phyloP scores from a whole-genome alignment of 176 grass and related monocot genomes.

The Poa pratensis region DNA sequence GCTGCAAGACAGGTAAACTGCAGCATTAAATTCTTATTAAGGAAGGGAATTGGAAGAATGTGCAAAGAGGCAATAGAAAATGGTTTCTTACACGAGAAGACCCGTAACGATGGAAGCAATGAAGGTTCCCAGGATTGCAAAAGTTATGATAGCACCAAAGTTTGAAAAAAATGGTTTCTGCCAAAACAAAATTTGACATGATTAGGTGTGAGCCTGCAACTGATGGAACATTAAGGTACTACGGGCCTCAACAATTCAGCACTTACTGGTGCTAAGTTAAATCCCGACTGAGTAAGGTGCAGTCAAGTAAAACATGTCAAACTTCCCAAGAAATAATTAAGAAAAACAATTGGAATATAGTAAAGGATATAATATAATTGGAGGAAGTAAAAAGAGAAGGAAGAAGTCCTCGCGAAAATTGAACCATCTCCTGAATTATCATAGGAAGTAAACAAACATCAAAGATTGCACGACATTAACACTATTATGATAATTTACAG shows the following conservation, averaged over 20 bases:
- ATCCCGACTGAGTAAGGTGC: slow-evolving; percentile 78
- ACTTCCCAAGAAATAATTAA: slow-evolving; percentile 26
- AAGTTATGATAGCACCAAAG: slow-evolving; percentile 93
- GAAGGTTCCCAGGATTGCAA: slow-evolving; percentile 91
- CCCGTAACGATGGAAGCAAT: slow-evolving; percentile 85
- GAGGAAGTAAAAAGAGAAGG: slow-evolving; percentile 93
- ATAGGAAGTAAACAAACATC: slow-evolving; percentile 21
- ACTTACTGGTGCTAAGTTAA: slow-evolving; percentile 87
- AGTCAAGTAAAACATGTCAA: slow-evolving; percentile 72
- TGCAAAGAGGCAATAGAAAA: slow-evolving; percentile 12
- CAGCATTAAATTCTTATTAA: slow-evolving; percentile 19
- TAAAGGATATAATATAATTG: slow-evolving; percentile 99
- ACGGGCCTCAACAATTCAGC: slow-evolving; percentile 31
- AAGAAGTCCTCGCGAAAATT: slow-evolving; percentile 97
- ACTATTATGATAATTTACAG: not conserved
- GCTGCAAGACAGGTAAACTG: slow-evolving; percentile 44
- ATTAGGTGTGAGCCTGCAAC: slow-evolving; percentile 16
- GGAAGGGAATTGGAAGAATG: slow-evolving; percentile 30
- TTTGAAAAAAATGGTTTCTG: slow-evolving; percentile 98
- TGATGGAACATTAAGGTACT: slow-evolving; percentile 2
- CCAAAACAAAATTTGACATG: slow-evolving; percentile 22
- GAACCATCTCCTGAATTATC: slow-evolving; percentile 80
- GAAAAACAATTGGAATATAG: slow-evolving; percentile 35
- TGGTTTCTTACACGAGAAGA: slow-evolving; percentile 77
- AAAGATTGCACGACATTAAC: slow-evolving; percentile 19